Conservation (phyloP, 2,329 filamentous ascomycete species). For the Escovopsis sp. region DNA sequence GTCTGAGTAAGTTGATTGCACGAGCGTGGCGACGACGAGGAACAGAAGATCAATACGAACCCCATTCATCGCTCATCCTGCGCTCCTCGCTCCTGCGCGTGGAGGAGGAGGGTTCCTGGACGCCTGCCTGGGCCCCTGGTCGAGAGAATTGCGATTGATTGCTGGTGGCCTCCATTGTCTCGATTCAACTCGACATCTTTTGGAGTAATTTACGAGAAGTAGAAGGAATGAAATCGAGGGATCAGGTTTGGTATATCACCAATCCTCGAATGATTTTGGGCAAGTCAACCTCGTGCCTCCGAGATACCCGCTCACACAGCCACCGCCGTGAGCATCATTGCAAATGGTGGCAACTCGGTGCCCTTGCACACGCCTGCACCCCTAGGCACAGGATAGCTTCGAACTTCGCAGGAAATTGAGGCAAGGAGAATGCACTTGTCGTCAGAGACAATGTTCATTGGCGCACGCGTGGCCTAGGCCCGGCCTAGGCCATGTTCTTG, state of each 20-base stretch:
- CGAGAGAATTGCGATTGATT: slow-evolving; percentile 6
- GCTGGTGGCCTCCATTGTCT: not conserved
- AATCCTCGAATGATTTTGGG: too few species aligned
- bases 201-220: not conserved
- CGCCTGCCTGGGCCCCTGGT: slow-evolving; percentile 9
- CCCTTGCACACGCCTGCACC: too few species aligned
- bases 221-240: not conserved
- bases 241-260: not conserved
- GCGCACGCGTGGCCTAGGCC: too few species aligned
- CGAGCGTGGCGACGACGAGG: not conserved
- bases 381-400: too few species aligned
- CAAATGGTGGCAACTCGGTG: too few species aligned
- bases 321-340: too few species aligned
- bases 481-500: too few species aligned
- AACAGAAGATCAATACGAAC: slow-evolving; percentile 16
- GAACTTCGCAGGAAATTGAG: too few species aligned
- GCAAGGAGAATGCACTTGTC: not conserved
- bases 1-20: not conserved
- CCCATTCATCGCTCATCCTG: slow-evolving; percentile 33
- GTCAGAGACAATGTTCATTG: not conserved
- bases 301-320: too few species aligned
- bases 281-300: too few species aligned
- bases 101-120: slow-evolving; percentile 18
- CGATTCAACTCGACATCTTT: not conserved
- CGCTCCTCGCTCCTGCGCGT: slow-evolving; percentile 16